These are phyloP conservation scores for Entomortierella lignicola DNA, from an alignment of 192 early-diverging fungal species.

Conservation along the genomic window DNA sequence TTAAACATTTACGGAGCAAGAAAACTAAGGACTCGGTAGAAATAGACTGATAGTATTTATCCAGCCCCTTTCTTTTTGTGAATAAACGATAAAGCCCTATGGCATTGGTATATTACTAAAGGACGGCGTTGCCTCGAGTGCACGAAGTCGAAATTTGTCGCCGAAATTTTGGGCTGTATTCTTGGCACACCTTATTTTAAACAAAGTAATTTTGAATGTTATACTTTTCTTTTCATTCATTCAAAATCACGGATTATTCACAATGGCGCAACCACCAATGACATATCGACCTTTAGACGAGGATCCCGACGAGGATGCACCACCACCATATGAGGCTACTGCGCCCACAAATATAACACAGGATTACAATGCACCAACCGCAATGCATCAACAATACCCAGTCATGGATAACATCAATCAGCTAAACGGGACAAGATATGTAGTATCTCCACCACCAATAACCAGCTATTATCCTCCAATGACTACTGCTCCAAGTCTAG, in stretches of 20 bases:
- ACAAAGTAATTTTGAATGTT: too few species aligned
- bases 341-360: not conserved
- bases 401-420: too few species aligned
- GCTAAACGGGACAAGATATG: not conserved
- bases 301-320: conserved; percentile 34
- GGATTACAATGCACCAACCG: not conserved
- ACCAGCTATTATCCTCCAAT: conserved; percentile 25
- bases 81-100: too few species aligned
- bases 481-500: not conserved
- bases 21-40: conserved; percentile 19
- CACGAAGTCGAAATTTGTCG: too few species aligned
- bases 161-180: too few species aligned
- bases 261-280: conserved; percentile 15
- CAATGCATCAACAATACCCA: conserved; percentile 11
- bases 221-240: not conserved
- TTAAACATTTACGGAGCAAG: conserved; percentile 35
- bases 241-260: not conserved
- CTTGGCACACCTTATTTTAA: too few species aligned
- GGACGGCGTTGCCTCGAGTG: not conserved
- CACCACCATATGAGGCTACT: conserved; percentile 36
- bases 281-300: conserved; percentile 16
- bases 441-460: conserved; percentile 19
- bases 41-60: conserved; percentile 20
- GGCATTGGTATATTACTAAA: too few species aligned
- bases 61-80: too few species aligned